Conservation (phyloP, 2,329 filamentous ascomycete species). For the Aulographum hederae region DNA sequence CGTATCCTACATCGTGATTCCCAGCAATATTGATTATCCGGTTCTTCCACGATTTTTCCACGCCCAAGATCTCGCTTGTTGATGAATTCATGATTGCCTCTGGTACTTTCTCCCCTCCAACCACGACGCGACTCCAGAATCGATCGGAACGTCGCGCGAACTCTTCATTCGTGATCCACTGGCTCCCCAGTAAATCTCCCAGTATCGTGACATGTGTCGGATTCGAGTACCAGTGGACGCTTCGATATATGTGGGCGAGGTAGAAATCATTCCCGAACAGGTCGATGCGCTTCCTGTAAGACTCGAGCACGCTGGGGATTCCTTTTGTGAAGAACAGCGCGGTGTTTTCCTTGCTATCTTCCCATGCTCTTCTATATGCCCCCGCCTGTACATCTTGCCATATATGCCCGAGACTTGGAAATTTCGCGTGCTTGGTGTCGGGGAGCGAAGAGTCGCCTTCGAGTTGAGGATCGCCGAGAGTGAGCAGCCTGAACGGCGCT, state of each 20-base stretch:
- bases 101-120: constrained; percentile 42
- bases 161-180: constrained; percentile 81
- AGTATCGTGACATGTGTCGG: constrained; percentile 81
- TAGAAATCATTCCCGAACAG: constrained; percentile 90
- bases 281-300: constrained; percentile 63
- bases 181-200: constrained; percentile 81
- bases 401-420: constrained; percentile 21
- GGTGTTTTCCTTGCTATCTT: constrained; percentile 2
- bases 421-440: constrained; percentile 23
- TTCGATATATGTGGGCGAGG: constrained; percentile 79
- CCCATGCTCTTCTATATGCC: not conserved
- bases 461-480: constrained; percentile 80
- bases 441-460: constrained; percentile 81
- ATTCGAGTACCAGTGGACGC: constrained; percentile 61
- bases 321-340: constrained; percentile 30
- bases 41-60: constrained; percentile 44
- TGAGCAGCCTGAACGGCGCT: constrained; percentile 72
- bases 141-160: constrained; percentile 55
- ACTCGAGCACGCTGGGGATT: constrained; percentile 45
- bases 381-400: constrained; percentile 10
- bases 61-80: constrained; percentile 19
- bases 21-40: constrained; percentile 79
- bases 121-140: constrained; percentile 70
- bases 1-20: constrained; percentile 94
- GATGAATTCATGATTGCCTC: constrained; percentile 19